Percentiles rank a stretch among this genome's conserved stretches.
phyloP scores from a whole-genome alignment of 192 early-diverging fungal species.

The Coemansia sp. region DNA sequence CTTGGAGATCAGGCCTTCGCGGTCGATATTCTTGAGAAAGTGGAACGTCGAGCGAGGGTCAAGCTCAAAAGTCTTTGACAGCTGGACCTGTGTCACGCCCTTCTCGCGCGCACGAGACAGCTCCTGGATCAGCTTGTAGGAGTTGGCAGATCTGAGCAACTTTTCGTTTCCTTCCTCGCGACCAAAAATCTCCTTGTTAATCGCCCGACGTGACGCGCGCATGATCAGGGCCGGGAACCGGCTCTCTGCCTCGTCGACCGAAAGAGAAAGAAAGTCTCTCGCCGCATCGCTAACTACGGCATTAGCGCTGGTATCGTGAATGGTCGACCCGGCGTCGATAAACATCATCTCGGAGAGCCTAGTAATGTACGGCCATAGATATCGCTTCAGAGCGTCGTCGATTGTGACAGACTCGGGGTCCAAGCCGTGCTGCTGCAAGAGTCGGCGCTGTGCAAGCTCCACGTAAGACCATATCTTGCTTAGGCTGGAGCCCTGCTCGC shows the following conservation, averaged over 20 bases:
- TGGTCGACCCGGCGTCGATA: not conserved
- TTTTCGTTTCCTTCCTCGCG: slow-evolving; percentile 26
- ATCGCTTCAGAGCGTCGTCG: slow-evolving; percentile 19
- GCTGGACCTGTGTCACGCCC: slow-evolving; percentile 32
- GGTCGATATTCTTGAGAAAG: slow-evolving; percentile 40
- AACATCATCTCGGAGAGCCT: slow-evolving; percentile 24
- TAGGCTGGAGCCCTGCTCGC: slow-evolving; percentile 30
- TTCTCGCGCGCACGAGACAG: slow-evolving; percentile 26
- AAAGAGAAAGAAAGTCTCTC: not conserved
- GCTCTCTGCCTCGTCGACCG: slow-evolving; percentile 6
- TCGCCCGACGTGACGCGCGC: slow-evolving; percentile 18
- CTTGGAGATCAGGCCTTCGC: slow-evolving; percentile 31
- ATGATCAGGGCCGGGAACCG: slow-evolving; percentile 23
- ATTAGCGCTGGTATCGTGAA: slow-evolving; percentile 10
- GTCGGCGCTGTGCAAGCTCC: slow-evolving; percentile 23
- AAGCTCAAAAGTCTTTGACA: slow-evolving; percentile 17
- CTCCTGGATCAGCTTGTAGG: slow-evolving; percentile 16
- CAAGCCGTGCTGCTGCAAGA: slow-evolving; percentile 3
- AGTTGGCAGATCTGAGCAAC: slow-evolving; percentile 12
- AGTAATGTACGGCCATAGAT: slow-evolving; percentile 38
- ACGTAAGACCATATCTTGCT: slow-evolving; percentile 35
- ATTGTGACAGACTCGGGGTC: not conserved
- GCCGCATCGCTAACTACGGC: not conserved
- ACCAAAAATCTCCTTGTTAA: slow-evolving; percentile 31
- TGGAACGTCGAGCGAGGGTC: slow-evolving; percentile 42